A percentile compares a stretch with the other conserved stretches of the same genome.
These are phyloP conservation scores for Kwoniella shandongensis DNA, from an alignment of 768 basidiomycete species.

Conservation along the genomic window DNA sequence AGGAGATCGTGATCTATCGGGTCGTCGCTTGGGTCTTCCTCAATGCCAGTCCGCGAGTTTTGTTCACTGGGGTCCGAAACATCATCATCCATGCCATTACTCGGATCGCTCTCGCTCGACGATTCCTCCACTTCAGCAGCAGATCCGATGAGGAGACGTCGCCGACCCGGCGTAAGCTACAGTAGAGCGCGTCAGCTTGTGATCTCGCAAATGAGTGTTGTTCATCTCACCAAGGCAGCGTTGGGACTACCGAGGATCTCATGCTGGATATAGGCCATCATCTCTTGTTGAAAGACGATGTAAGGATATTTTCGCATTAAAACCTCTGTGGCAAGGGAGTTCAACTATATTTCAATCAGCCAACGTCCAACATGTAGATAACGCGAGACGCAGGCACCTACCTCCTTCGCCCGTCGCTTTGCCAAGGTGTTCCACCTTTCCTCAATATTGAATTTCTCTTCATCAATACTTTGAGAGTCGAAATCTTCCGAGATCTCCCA, in stretches of 20 bases:
- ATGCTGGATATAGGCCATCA: constrained; percentile 23
- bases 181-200: too few species aligned
- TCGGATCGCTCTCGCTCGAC: neutral
- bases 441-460: constrained; percentile 14
- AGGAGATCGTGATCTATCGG: constrained; percentile 18
- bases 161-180: constrained; percentile 8
- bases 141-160: constrained; percentile 1
- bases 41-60: neutral
- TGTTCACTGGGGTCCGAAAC: neutral
- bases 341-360: constrained; percentile 4
- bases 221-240: constrained; percentile 9
- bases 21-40: neutral
- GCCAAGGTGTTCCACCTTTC: constrained; percentile 21
- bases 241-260: constrained; percentile 16
- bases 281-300: constrained; percentile 21
- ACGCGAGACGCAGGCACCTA: constrained; percentile 3
- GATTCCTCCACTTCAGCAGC: neutral
- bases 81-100: too few species aligned
- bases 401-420: constrained; percentile 20
- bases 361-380: neutral
- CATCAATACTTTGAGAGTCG: constrained; percentile 2
- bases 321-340: neutral
- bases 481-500: constrained; percentile 25
- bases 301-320: constrained; percentile 20
- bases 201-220: too few species aligned